These are phyloP conservation scores for Fusarium pseudonygamai DNA, from an alignment of 2,329 filamentous ascomycete species.

Conservation along the genomic window DNA sequence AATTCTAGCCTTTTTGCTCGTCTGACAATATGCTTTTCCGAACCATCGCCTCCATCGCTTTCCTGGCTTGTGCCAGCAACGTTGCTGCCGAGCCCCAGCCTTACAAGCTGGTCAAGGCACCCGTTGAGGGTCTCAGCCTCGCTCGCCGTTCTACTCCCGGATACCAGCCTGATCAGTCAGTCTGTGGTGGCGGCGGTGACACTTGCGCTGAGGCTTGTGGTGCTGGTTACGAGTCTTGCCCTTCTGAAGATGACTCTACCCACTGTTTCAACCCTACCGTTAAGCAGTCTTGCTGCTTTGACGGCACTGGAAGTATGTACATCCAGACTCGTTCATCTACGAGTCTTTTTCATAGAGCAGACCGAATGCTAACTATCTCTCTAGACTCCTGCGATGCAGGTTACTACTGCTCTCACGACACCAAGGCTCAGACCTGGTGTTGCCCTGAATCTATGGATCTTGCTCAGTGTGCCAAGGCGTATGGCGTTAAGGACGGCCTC, in stretches of 20 bases:
- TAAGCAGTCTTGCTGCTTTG: constrained; percentile 66
- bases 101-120: constrained; percentile 51
- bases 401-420: constrained; percentile 70
- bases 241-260: constrained; percentile 57
- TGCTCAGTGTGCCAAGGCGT: constrained; percentile 63
- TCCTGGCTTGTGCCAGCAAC: constrained; percentile 49
- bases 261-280: constrained; percentile 67
- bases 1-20: not conserved
- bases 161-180: constrained; percentile 59
- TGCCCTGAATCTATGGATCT: constrained; percentile 67
- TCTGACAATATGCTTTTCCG: constrained; percentile 50
- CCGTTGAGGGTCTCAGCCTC: constrained; percentile 53
- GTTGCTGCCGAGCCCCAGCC: constrained; percentile 47
- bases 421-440: constrained; percentile 63
- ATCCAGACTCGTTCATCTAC: not conserved
- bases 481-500: constrained; percentile 59
- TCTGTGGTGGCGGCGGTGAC: constrained; percentile 57
- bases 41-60: constrained; percentile 46
- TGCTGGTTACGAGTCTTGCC: constrained; percentile 58
- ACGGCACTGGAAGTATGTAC: constrained; percentile 64
- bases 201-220: constrained; percentile 68
- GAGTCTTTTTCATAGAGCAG: not conserved
- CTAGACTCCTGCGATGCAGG: constrained; percentile 68
- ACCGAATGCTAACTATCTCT: constrained; percentile 15
- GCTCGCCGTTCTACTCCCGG: constrained; percentile 56